Evolutionary conservation across 495 filamentous ascomycete species (phyloP), one percentile per base, ranked within the genome.

Genomic region (Xylaria grammica): DNA sequence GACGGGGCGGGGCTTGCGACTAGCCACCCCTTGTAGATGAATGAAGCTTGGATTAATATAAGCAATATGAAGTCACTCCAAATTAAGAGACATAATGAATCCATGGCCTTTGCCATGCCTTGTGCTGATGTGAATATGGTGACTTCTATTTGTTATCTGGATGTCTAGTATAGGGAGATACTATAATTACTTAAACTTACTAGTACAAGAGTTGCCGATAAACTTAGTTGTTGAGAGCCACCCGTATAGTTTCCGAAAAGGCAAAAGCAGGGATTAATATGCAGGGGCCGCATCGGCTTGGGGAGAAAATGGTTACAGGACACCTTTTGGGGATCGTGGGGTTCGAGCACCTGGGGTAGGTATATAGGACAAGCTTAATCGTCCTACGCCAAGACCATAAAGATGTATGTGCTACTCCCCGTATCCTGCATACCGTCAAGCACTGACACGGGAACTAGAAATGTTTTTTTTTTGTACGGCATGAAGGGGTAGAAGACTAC

Each of bases 251-350:
- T 22, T 32, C n/a, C 19, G 26, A 9, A 22, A 5, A 19, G 27
- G 56, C 61, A 56, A 55, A n/a, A 17, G 6, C 38, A 53, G 60
- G 55, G 55, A 26, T 59, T 17, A 46, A 22, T 34, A 59, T 59
- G 55, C 55, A 59, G 55, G 55, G 40, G 7, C 26, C 27, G 17
- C 15, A 27, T 57, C 38, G 22, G 2, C 53, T 42, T 40, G 22
- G 11, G 34, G 34, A 11, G 19, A 53, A 19, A 22, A 55, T 55
- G n/a, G 52, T 55, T 42, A 55, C 52, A 58, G 36, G 13, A 13
- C 20, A 7, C 36, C 54, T 1, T 26, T 26, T 40, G 27, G 10
- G 34, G 40, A 10, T 22, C 15, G 17, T 13, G 38, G 52, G 56
- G 27, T 20, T 24, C n/a, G 56, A 58, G 34, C 1, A 34, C 27